Evolutionary conservation across 192 early-diverging fungal species (phyloP).

Genomic region (Lunasporangiospora selenospora): DNA sequence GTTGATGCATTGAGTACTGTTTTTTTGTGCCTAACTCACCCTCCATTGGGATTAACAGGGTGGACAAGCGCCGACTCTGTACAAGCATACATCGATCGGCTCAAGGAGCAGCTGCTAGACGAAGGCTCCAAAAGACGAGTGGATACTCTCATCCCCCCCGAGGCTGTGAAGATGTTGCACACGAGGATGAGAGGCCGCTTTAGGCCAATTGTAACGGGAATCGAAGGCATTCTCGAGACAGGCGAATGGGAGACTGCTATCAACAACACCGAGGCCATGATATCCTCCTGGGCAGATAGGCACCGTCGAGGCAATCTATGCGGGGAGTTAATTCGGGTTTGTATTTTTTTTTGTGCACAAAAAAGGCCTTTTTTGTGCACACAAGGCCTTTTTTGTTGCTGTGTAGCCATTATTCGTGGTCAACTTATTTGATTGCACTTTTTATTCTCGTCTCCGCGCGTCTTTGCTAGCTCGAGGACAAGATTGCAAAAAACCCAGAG

Average conservation of each 20-base stretch:
- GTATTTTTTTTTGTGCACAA: too few relatives aligned
- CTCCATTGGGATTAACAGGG: constrained; percentile 15
- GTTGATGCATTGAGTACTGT: too few relatives aligned
- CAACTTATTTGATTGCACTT: too few relatives aligned
- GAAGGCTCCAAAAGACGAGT: constrained; percentile 9
- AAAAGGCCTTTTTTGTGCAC: too few relatives aligned
- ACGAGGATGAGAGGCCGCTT: neutral
- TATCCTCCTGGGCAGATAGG: constrained; percentile 2
- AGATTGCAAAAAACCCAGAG: too few relatives aligned
- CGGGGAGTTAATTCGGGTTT: too few relatives aligned
- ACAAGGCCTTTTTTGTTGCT: too few relatives aligned
- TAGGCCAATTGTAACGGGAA: neutral
- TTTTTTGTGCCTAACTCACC: too few relatives aligned
- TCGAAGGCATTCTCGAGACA: constrained; percentile 10
- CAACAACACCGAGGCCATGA: constrained; percentile 4
- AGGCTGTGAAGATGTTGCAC: constrained; percentile 4
- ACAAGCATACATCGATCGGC: constrained; percentile 3
- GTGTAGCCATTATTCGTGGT: too few relatives aligned
- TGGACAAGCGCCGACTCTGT: constrained; percentile 10
- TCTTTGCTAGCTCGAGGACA: too few relatives aligned
- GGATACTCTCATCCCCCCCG: constrained; percentile 11
- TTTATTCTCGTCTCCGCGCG: too few relatives aligned
- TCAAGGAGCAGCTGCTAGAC: constrained; percentile 16
- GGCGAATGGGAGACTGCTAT: neutral
- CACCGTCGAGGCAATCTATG: constrained; percentile 6